A percentile compares a stretch with the other conserved stretches of the same genome.
phyloP scores from a whole-genome alignment of 2,329 filamentous ascomycete species.

The Venturia oleaginea region DNA sequence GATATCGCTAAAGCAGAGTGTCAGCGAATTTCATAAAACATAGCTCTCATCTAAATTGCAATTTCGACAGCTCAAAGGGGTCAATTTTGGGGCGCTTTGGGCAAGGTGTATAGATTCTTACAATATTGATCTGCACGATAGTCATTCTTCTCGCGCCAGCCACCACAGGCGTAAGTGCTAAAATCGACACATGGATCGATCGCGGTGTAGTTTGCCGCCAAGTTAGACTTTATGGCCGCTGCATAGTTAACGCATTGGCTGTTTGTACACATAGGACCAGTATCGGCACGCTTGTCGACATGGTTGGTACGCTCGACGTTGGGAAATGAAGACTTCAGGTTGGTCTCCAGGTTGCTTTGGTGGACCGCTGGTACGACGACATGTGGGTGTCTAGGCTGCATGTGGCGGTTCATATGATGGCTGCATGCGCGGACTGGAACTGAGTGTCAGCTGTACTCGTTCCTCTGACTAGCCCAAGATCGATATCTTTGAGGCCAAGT shows the following conservation, averaged over 20 bases:
- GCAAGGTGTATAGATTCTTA: neutral
- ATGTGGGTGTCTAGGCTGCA: neutral
- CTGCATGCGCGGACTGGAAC: neutral
- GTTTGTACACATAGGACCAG: neutral
- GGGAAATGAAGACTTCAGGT: neutral
- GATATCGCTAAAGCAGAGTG: neutral
- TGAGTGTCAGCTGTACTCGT: neutral
- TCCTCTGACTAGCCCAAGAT: too few relatives aligned
- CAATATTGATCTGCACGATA: conserved; percentile 7
- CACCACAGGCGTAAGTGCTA: conserved; percentile 53
- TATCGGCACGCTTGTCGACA: conserved; percentile 5
- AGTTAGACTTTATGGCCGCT: conserved; percentile 47
- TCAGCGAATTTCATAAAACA: neutral
- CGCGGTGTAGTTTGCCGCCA: conserved; percentile 51
- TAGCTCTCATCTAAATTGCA: neutral
- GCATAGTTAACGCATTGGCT: neutral
- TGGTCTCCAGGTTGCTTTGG: neutral
- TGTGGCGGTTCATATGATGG: neutral
- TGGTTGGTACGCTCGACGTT: neutral
- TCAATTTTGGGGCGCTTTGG: neutral
- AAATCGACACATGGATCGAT: conserved; percentile 64
- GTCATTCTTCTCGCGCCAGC: conserved; percentile 10
- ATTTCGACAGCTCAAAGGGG: neutral
- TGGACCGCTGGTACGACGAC: neutral
- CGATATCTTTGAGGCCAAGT: too few relatives aligned